These are phyloP conservation scores for Cytidiella melzeri DNA, from an alignment of 768 basidiomycete species.

Conservation along the genomic window DNA sequence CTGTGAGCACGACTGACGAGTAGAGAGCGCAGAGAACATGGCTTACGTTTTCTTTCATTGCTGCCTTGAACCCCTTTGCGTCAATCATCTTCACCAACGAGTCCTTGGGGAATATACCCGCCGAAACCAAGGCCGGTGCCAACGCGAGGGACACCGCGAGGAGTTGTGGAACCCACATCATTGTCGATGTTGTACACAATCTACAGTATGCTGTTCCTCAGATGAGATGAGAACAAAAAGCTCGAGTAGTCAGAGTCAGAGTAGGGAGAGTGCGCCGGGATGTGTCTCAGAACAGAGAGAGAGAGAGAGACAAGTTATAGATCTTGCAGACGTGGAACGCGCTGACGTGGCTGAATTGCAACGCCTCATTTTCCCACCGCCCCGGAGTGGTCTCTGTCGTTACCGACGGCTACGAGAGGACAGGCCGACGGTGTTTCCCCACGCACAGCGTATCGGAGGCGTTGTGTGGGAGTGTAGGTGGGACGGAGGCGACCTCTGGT, in stretches of 20 bases:
- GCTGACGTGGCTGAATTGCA: constrained; percentile 23
- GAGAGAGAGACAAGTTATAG: constrained; percentile 14
- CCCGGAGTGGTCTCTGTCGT: constrained; percentile 14
- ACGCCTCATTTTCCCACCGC: constrained; percentile 17
- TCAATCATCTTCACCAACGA: constrained; percentile 66
- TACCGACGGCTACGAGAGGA: constrained; percentile 9
- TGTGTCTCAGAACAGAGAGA: neutral
- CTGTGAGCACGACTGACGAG: neutral
- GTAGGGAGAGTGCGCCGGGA: constrained; percentile 1
- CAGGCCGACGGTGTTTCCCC: neutral
- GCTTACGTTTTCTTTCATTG: constrained; percentile 72
- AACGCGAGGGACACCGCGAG: constrained; percentile 31
- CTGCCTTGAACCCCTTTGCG: constrained; percentile 60
- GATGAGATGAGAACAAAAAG: too few relatives aligned
- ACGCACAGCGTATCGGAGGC: neutral
- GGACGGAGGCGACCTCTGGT: too few relatives aligned
- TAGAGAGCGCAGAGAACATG: neutral
- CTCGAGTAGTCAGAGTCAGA: constrained; percentile 3
- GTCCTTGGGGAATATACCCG: constrained; percentile 38
- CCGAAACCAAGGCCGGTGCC: constrained; percentile 43
- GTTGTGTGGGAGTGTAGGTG: neutral
- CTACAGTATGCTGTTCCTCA: too few relatives aligned
- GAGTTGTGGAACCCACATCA: constrained; percentile 33
- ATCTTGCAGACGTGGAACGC: constrained; percentile 1
- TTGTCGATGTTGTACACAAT: constrained; percentile 11